These are phyloP conservation scores for Populus simonii DNA, from an alignment of 345 rosid species.

Conservation along the genomic window DNA sequence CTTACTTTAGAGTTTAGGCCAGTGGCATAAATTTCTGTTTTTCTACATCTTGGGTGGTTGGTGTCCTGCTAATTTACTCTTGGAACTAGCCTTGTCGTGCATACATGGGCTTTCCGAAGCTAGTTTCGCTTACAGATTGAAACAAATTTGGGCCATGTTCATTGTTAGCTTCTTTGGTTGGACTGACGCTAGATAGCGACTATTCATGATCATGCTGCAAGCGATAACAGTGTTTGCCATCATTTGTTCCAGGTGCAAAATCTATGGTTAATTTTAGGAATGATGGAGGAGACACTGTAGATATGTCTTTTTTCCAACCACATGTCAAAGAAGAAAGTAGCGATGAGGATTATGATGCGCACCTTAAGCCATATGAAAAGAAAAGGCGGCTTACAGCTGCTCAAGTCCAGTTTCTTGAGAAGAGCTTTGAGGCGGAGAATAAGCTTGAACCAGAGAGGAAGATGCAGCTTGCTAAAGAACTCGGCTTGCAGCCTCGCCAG, in stretches of 20 bases:
- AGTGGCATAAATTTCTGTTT: not conserved
- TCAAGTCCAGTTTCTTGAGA: slow-evolving; percentile 69
- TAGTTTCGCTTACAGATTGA: not conserved
- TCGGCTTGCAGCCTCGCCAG: slow-evolving; percentile 79
- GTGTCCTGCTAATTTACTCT: not conserved
- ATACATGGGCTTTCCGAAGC: not conserved
- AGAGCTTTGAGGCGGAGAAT: slow-evolving; percentile 61
- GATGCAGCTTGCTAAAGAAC: slow-evolving; percentile 56
- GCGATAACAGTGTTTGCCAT: not conserved
- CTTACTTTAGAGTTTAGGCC: not conserved
- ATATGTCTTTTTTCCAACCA: slow-evolving; percentile 19
- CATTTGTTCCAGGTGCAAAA: slow-evolving; percentile 28
- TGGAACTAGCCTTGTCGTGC: not conserved
- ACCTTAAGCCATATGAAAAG: slow-evolving; percentile 33
- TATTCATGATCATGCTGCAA: not conserved
- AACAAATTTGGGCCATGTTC: too few relatives aligned
- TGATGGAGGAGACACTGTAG: slow-evolving; percentile 13
- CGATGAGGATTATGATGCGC: slow-evolving; percentile 34
- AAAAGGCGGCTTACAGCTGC: slow-evolving; percentile 57
- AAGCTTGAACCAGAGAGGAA: slow-evolving; percentile 77
- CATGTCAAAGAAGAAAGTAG: slow-evolving; percentile 40
- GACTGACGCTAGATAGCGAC: not conserved
- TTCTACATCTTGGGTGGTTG: not conserved
- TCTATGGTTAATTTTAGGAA: slow-evolving; percentile 28
- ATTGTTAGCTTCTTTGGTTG: not conserved